Percentiles rank a stretch among this genome's conserved stretches.
These are phyloP conservation scores for Blastobotrys apis DNA, from an alignment of 1,139 yeast genomes.

Conservation along the genomic window DNA sequence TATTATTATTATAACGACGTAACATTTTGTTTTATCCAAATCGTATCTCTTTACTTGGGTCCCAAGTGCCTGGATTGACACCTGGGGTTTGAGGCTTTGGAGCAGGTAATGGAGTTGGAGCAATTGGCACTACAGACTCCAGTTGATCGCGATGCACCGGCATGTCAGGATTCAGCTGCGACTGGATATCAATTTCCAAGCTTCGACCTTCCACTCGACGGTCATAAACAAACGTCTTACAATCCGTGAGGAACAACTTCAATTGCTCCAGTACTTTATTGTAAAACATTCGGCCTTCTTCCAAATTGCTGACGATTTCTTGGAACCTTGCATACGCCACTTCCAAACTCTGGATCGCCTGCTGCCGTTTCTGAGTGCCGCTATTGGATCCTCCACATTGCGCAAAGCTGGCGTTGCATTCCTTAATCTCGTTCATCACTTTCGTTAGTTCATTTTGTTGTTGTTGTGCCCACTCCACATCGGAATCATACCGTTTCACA, in stretches of 20 bases:
- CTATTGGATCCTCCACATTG: constrained; percentile 26
- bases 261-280: constrained; percentile 54
- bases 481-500: constrained; percentile 39
- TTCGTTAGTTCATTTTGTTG: constrained; percentile 46
- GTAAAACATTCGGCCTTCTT: constrained; percentile 70
- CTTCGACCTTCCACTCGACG: constrained; percentile 54
- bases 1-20: too few species aligned
- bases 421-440: constrained; percentile 37
- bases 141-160: too few species aligned
- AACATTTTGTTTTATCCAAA: constrained; percentile 35
- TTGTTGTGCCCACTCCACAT: constrained; percentile 40
- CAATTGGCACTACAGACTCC: constrained; percentile 1
- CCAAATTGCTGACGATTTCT: constrained; percentile 56
- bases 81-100: neutral
- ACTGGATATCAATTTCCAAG: constrained; percentile 36
- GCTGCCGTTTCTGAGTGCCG: constrained; percentile 41
- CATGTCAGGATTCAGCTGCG: neutral
- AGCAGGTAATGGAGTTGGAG: constrained; percentile 13
- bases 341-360: constrained; percentile 52
- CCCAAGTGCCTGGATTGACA: constrained; percentile 34
- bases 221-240: constrained; percentile 51
- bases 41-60: constrained; percentile 37
- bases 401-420: constrained; percentile 15
- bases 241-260: constrained; percentile 44
- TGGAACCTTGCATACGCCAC: constrained; percentile 49